Base-by-base conservation (phyloP, 1,139 yeast genomes). In the Yamadazyma sp. region DNA sequence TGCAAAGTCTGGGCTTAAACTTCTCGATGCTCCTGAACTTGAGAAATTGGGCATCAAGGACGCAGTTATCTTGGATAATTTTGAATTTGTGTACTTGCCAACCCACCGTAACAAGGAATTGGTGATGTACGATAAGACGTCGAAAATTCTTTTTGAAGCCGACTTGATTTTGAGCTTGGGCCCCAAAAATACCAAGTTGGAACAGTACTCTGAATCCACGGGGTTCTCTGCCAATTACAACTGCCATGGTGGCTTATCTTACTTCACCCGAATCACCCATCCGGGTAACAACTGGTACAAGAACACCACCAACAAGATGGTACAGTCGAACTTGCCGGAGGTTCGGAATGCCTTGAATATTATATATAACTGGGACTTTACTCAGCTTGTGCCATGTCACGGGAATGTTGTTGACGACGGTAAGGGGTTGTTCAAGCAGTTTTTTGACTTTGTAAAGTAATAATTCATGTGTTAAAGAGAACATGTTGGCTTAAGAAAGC, bases 11-110 rank as follows among this genome's bases (percentile, higher is more conserved):
- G 73, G 62, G 2, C 56, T 68, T 46, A 55, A 58, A 42, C 37
- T 65, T 8, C 43, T 64, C 31, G 56, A 51, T 33, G 49, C 51
- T 6, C 39, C 44, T 2, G 51, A 39, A 4, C 53, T 66, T 37
- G 37, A 49, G 26, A 32, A 36, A 13, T 40, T 69, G 14, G 68
- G 68, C 4, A 50, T 65, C 14, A 38, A 50, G 8, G 66, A 59
- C 34, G 44, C 52, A 3, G 49, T 53, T 2, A 59, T 66, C 34
- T 50, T 61, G 29, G 51, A 61, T 17, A 73, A 69, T 41, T 73
- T 80, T 41, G 74, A 78, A 51, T 75, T 80, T 45, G 73, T 78
- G 11, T 81, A 69, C 51, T 53, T 81, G 34, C 82, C 84, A 9
- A 56, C 61, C 3, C 83, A 77, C 50, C 55, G 47, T 22, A 81